These are phyloP conservation scores for Leccinum boreale DNA, from an alignment of 768 basidiomycete genomes.

Conservation along the genomic window DNA sequence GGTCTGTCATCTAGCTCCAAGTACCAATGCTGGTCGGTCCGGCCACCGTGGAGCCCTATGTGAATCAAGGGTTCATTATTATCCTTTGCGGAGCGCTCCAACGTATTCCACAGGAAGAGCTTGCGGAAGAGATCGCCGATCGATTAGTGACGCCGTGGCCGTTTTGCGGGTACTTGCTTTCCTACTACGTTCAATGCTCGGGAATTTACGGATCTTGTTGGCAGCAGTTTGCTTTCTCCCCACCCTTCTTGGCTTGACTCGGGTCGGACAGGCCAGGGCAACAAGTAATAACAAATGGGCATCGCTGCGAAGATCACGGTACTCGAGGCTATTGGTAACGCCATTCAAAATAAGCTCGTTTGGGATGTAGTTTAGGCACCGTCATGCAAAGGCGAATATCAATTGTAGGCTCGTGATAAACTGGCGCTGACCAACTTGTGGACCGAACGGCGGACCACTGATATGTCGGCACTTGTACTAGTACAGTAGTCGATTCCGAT, in stretches of 20 bases:
- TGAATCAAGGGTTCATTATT: background rate
- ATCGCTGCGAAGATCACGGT: no score
- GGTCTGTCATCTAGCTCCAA: background rate
- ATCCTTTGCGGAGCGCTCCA: background rate
- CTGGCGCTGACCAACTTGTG: background rate
- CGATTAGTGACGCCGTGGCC: background rate
- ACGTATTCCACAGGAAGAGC: background rate
- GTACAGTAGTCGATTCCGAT: background rate
- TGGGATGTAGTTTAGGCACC: conserved; percentile 7
- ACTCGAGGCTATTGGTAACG: background rate
- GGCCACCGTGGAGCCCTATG: background rate
- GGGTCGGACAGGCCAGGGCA: no score
- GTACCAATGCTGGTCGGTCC: background rate
- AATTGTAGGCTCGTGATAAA: background rate
- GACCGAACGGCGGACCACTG: background rate
- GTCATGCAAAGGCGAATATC: background rate
- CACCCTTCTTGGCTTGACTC: no score
- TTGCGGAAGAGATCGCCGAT: background rate
- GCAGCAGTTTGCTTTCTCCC: background rate
- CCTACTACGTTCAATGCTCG: background rate
- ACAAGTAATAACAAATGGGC: no score
- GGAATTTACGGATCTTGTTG: background rate
- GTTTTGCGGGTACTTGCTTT: background rate
- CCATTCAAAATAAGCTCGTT: background rate
- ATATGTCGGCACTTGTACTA: background rate